Percentiles rank a stretch among this genome's conserved stretches.
phyloP scores from a whole-genome alignment of 1,284 basidiomycete species.

The Ustilago nuda region DNA sequence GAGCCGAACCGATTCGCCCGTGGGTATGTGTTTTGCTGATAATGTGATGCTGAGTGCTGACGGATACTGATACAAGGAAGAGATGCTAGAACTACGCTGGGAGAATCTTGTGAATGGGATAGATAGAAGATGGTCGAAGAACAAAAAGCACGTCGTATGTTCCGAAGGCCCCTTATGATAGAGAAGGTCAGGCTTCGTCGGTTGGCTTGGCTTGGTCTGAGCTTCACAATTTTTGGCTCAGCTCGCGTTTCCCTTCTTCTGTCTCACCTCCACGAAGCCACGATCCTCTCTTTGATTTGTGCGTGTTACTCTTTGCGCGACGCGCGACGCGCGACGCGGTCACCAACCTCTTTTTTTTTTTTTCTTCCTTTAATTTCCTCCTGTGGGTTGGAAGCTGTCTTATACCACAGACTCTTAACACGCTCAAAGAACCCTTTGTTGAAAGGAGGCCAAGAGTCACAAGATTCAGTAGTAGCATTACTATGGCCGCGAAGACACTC shows the following conservation, averaged over 20 bases:
- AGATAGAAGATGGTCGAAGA: neutral
- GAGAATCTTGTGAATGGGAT: neutral
- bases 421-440: too few relatives aligned
- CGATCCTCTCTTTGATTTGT: neutral
- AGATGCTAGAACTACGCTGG: neutral
- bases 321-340: slow-evolving; percentile 50
- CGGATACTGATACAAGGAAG: neutral
- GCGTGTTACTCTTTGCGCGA: slow-evolving; percentile 40
- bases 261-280: slow-evolving; percentile 8
- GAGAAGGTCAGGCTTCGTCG: neutral
- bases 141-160: neutral
- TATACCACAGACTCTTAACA: neutral
- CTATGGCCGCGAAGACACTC: too few relatives aligned
- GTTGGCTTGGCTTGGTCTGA: neutral
- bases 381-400: too few relatives aligned
- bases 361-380: neutral
- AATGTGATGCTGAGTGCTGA: neutral
- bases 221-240: slow-evolving; percentile 11
- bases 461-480: too few relatives aligned
- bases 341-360: slow-evolving; percentile 15
- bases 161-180: neutral
- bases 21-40: neutral
- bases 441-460: too few relatives aligned
- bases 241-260: slow-evolving; percentile 6
- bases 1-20: neutral